phyloP scores from a whole-genome alignment of 1,284 basidiomycete species.

The Pseudozyma flocculosa region DNA sequence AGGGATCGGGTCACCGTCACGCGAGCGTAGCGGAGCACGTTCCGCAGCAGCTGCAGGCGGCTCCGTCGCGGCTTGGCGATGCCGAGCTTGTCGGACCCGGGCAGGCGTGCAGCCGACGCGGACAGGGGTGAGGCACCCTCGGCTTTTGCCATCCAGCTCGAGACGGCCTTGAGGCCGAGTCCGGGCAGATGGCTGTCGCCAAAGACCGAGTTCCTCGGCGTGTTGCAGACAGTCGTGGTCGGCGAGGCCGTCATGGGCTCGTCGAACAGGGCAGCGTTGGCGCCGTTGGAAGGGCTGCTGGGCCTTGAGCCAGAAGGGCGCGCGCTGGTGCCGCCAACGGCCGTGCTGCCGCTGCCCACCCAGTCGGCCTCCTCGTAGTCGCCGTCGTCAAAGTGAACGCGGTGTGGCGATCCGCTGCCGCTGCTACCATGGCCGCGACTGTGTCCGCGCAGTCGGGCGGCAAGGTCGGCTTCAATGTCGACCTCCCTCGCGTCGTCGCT shows the following conservation, averaged over 20 bases:
- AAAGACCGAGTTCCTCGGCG: too few relatives aligned
- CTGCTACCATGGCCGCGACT: too few relatives aligned
- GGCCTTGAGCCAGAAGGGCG: not conserved
- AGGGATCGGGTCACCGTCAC: conserved; percentile 65
- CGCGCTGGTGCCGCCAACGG: conserved; percentile 2
- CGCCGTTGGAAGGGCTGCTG: conserved; percentile 2
- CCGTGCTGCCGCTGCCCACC: conserved; percentile 26
- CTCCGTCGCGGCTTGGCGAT: too few relatives aligned
- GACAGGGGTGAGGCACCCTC: too few relatives aligned
- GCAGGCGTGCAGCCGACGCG: too few relatives aligned
- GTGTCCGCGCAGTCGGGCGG: too few relatives aligned
- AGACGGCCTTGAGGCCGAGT: too few relatives aligned
- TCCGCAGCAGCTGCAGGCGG: not conserved
- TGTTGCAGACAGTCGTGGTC: conserved; percentile 36
- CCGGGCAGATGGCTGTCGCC: too few relatives aligned
- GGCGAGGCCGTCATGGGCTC: conserved; percentile 19
- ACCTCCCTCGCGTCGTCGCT: conserved; percentile 14
- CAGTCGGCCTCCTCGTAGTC: conserved; percentile 12
- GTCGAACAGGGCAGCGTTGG: not conserved
- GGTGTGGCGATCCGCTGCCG: conserved; percentile 22
- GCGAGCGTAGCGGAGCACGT: conserved; percentile 22
- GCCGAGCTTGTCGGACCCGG: too few relatives aligned
- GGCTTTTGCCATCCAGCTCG: too few relatives aligned
- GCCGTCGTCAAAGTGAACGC: conserved; percentile 30
- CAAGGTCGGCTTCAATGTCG: conserved; percentile 18